A percentile compares a stretch with the other conserved stretches of the same genome.
phyloP scores from a whole-genome alignment of 345 rosid genomes.

The Combretum micranthum region DNA sequence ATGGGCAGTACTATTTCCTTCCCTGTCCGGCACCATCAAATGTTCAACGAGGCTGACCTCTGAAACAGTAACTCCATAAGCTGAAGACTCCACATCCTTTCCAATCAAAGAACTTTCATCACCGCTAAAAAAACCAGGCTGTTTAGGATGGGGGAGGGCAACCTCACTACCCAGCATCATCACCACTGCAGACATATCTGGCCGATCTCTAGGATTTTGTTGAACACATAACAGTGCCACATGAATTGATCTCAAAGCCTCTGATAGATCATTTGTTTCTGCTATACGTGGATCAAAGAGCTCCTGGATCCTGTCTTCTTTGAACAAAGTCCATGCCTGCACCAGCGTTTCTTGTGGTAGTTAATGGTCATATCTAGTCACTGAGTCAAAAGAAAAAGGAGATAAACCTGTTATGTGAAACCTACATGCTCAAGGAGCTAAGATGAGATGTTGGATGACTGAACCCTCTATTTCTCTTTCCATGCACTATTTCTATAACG shows the following conservation, averaged over 20 bases:
- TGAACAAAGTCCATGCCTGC: constrained; percentile 12
- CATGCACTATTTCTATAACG: constrained; percentile 24
- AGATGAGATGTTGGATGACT: constrained; percentile 3
- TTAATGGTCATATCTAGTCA: too few relatives aligned
- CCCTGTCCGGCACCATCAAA: too few relatives aligned
- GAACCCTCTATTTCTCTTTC: constrained; percentile 20
- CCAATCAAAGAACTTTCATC: background rate
- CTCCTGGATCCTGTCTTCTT: background rate
- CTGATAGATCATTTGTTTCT: background rate
- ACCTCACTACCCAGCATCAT: constrained; percentile 9
- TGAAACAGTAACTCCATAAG: constrained; percentile 1
- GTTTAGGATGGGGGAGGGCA: constrained; percentile 7
- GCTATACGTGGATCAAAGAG: background rate
- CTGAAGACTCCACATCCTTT: background rate
- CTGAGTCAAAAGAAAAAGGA: too few relatives aligned
- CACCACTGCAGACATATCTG: constrained; percentile 8
- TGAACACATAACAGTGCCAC: constrained; percentile 10
- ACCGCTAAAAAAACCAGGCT: constrained; percentile 6
- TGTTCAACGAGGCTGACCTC: constrained; percentile 6
- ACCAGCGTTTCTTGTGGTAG: background rate
- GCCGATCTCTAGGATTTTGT: constrained; percentile 5
- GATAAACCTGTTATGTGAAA: background rate
- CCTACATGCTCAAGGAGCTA: constrained; percentile 11
- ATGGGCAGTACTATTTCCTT: too few relatives aligned
- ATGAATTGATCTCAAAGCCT: constrained; percentile 12